Percentiles rank a stretch among this genome's conserved stretches.
These are phyloP conservation scores for Naegleria gruberi DNA, from an alignment of 208 protist genomes.

Conservation along the genomic window DNA sequence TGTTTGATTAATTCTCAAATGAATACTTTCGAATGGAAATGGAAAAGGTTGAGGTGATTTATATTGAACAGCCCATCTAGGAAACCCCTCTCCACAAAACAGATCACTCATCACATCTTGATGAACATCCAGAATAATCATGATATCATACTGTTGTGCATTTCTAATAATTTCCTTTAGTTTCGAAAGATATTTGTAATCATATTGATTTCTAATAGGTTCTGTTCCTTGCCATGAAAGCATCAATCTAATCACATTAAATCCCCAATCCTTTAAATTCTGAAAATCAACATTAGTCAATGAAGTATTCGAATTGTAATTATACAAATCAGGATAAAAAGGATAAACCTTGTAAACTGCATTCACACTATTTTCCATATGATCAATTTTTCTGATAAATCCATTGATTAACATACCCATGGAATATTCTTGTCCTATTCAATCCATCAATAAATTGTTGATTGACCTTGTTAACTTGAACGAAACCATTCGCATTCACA, in stretches of 20 bases:
- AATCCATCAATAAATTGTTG: neutral
- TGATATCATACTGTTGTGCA: neutral
- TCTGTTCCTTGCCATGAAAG: neutral
- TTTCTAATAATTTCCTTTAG: neutral
- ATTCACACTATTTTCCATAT: neutral
- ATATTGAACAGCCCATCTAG: neutral
- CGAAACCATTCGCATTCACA: neutral
- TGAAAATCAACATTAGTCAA: neutral
- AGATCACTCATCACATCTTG: slow-evolving; percentile 7
- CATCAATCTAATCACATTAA: neutral
- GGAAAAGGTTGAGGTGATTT: neutral
- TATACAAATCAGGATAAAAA: neutral
- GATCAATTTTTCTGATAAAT: neutral
- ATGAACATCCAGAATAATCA: neutral
- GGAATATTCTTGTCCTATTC: neutral
- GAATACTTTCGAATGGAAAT: neutral
- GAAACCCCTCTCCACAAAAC: slow-evolving; percentile 5
- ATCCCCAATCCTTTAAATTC: neutral
- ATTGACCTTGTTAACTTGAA: neutral
- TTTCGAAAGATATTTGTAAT: neutral
- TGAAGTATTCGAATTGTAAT: neutral
- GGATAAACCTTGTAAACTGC: slow-evolving; percentile 4
- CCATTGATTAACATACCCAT: neutral
- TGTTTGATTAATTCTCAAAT: neutral
- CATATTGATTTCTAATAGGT: neutral